These are phyloP conservation scores for Pseudoneurospora amorphoporcata DNA, from an alignment of 495 filamentous ascomycete species.

Conservation along the genomic window DNA sequence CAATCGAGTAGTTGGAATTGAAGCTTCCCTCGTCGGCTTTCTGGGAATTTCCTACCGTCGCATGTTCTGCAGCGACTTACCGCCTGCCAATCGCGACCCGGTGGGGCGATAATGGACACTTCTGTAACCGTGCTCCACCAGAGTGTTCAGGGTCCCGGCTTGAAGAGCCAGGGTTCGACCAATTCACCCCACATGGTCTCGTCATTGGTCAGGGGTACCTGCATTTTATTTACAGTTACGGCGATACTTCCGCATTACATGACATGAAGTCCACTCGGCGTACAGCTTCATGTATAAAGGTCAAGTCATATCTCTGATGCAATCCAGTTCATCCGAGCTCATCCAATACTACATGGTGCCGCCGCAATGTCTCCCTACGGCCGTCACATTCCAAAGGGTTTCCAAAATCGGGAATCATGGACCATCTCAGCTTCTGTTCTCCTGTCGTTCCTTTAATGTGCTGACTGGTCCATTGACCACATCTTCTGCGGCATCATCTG, in stretches of 20 bases:
- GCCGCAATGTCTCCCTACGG: neutral
- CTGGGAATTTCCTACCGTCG: slow-evolving; percentile 9
- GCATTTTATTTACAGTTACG: neutral
- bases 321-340: neutral
- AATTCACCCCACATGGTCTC: neutral
- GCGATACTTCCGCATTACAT: neutral
- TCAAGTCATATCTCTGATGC: neutral
- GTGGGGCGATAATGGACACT: slow-evolving; percentile 5
- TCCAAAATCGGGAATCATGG: neutral
- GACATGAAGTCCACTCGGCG: neutral
- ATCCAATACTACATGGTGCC: neutral
- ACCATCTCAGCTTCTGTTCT: neutral
- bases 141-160: neutral
- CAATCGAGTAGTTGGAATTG: neutral
- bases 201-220: neutral
- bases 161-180: neutral
- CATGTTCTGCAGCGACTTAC: slow-evolving; percentile 12
- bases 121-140: neutral
- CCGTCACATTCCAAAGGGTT: neutral
- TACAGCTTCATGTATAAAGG: neutral
- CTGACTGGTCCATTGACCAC: neutral
- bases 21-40: neutral
- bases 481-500: neutral
- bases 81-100: slow-evolving; percentile 13
- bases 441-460: neutral